Base-by-base conservation (phyloP, 371 early-diverging fungal genomes). In the Mortierella sp. region DNA sequence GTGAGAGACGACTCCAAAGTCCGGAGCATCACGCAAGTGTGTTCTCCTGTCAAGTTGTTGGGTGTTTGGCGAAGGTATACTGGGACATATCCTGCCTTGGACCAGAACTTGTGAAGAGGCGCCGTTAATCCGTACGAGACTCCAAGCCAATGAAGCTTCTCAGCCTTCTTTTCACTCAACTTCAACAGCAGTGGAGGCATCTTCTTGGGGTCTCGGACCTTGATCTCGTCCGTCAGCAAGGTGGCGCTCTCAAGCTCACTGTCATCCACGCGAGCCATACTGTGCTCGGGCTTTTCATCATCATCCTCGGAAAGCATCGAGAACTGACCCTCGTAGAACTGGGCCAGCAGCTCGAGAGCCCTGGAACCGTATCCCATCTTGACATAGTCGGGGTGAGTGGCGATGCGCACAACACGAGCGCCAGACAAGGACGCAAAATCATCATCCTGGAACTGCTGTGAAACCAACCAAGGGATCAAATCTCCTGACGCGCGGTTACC, bases 351-450 rank as follows among this genome's bases (percentile, higher is more conserved):
- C 45, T 94, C 91, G 29, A 99, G 78, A 8, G 97, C 95, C 19
- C 94, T 86, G 21, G 89, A 82, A 2, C 99, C 99, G 81, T 98
- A 99, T 5, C 99, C 99, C 99, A 98, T 99, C 67, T 92, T 88
- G 50, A 91, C 86, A 76, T 96, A 98, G 63, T 98, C 98, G 7
- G 99, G 99, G 80, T 98, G 98, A 1, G 99, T 97, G 31, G 99
- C 99, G 65, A 99, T 98, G 60, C 99, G 94, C n/a, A 99, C 98
- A n/a, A 99, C 90, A 60, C 99, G 92, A 16, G 98, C 95, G 37
- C 99, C 99, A 1, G 92, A 92, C 39, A 96, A 83, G 25, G 91
- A 83, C 2, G 97, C 96, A 83, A 99, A 97, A 69, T 96, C 97
- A 61, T 94, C 93, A 80, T 98, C 98, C 83, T 96, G 96, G 88